Evolutionary conservation across 345 rosid species (phyloP).

Genomic region (Cardiospermum halicacabum): DNA sequence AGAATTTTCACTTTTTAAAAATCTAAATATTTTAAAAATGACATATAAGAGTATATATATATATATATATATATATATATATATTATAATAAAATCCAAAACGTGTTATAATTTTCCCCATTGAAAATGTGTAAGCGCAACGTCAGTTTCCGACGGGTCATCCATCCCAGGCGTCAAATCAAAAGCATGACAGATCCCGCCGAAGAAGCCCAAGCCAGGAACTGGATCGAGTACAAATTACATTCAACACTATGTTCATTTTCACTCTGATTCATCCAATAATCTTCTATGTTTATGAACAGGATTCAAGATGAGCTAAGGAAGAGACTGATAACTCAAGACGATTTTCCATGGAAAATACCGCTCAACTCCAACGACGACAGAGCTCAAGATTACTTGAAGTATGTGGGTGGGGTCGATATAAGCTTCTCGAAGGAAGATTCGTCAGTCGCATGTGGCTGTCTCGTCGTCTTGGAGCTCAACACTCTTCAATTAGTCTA

Average conservation of each 20-base stretch:
- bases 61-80: no score
- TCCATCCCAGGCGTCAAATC: not conserved
- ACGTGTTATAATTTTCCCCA: no score
- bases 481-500: constrained; percentile 42
- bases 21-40: no score
- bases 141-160: not conserved
- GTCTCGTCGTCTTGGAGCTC: constrained; percentile 68
- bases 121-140: not conserved
- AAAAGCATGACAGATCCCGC: not conserved
- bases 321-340: constrained; percentile 49
- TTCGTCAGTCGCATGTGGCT: constrained; percentile 59
- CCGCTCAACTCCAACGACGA: not conserved
- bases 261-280: not conserved
- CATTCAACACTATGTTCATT: no score
- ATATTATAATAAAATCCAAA: no score
- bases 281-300: not conserved
- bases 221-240: constrained; percentile 1
- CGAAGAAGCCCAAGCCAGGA: not conserved
- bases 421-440: constrained; percentile 77
- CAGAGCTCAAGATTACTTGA: constrained; percentile 31
- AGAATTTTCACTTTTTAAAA: no score
- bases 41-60: no score
- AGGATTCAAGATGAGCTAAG: constrained; percentile 63
- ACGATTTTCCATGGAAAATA: constrained; percentile 65
- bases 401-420: constrained; percentile 89